Evolutionary conservation across 2,329 filamentous ascomycete genomes (phyloP).

Genomic region (Talaromyces sp.): DNA sequence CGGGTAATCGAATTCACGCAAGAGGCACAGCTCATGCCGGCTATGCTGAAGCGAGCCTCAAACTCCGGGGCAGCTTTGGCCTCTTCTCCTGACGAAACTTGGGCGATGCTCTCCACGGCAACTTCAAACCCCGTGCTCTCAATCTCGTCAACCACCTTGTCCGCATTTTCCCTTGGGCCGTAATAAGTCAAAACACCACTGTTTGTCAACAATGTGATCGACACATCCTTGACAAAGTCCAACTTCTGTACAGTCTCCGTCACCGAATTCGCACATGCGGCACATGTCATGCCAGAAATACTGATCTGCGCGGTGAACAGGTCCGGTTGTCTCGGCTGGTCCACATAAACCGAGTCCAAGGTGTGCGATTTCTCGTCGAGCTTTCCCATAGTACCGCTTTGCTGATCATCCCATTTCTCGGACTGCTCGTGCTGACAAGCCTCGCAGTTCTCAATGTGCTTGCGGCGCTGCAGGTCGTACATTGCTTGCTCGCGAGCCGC

Average conservation of each 20-base stretch:
- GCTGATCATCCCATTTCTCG: conserved; percentile 1
- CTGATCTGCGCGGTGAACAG: conserved; percentile 29
- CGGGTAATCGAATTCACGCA: conserved; percentile 61
- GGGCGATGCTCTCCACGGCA: conserved; percentile 8
- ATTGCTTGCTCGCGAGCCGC: not conserved
- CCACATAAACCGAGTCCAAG: conserved; percentile 8
- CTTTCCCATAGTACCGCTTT: conserved; percentile 5
- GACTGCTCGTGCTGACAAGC: conserved; percentile 40
- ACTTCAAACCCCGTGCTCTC: conserved; percentile 11
- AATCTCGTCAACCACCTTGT: conserved; percentile 39
- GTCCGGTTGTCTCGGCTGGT: conserved; percentile 3
- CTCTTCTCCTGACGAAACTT: conserved; percentile 4
- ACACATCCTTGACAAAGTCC: conserved; percentile 51
- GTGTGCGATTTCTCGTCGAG: not conserved
- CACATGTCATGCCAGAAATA: conserved; percentile 65
- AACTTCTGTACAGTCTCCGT: conserved; percentile 50
- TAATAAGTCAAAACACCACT: conserved; percentile 55
- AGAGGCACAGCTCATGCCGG: conserved; percentile 68
- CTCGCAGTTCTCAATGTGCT: conserved; percentile 48
- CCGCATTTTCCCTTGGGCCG: conserved; percentile 36
- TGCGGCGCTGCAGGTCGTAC: conserved; percentile 16
- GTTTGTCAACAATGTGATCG: conserved; percentile 59
- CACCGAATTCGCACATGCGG: conserved; percentile 58
- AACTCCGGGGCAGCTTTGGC: conserved; percentile 9
- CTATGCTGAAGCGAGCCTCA: conserved; percentile 45